A percentile compares a stretch with the other conserved stretches of the same genome.
Conservation (phyloP, 495 filamentous ascomycete species). For the Xylaria cubensis region DNA sequence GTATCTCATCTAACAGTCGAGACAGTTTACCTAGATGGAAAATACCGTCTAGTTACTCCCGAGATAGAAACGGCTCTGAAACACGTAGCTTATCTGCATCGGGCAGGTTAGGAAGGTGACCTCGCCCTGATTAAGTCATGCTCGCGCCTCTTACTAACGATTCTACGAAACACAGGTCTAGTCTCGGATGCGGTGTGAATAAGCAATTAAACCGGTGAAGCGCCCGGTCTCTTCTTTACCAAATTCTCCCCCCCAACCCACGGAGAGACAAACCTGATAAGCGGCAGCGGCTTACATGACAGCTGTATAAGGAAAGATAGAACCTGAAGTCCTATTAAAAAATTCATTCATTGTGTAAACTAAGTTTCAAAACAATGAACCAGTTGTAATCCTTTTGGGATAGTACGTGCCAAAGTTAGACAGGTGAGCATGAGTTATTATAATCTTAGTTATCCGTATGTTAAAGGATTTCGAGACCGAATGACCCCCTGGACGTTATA, state of each 20-base stretch:
- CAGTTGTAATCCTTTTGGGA: neutral
- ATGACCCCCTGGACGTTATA: neutral
- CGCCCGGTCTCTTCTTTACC: too few relatives aligned
- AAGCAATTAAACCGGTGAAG: neutral
- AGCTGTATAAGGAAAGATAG: neutral
- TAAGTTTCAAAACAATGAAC: neutral
- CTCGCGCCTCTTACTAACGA: neutral
- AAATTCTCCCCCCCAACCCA: neutral
- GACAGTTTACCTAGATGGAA: neutral
- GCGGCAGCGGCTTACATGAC: neutral
- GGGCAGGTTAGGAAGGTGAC: neutral
- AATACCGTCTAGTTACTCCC: neutral
- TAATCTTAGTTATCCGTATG: neutral
- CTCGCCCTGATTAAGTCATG: neutral
- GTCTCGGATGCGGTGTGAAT: neutral
- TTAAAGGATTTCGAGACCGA: neutral
- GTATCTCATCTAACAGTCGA: neutral
- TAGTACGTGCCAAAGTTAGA: neutral
- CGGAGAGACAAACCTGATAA: neutral
- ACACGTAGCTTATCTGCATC: constrained; percentile 9
- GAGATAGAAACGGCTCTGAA: neutral
- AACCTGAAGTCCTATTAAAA: neutral
- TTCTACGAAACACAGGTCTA: neutral
- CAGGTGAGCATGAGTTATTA: neutral
- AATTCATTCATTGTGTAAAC: neutral